Evolutionary conservation across 1,284 basidiomycete genomes (phyloP), one percentile per base, ranked within the genome.

Genomic region (Polyporus tsugae): DNA sequence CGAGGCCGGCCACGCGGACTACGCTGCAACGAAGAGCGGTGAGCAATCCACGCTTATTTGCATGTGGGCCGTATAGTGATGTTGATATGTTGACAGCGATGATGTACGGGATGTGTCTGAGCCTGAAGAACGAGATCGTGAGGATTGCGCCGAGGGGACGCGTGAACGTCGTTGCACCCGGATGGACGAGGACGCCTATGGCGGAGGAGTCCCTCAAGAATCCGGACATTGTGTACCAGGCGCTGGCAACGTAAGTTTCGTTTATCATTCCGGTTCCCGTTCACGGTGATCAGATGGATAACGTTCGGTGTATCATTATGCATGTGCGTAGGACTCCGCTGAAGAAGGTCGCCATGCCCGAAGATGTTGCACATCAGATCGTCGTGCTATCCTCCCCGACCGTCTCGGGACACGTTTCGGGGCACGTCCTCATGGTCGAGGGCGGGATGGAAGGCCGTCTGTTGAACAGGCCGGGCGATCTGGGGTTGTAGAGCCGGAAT

Each of bases 121-220:
- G 88, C 2, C 82, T 94, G 70, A 93, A 94, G 79, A 94, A 93
- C 76, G 92, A 94, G 78, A 93, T 94, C 66, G 91, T 94, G 38
- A 87, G 88, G 77, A 88, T 93, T 70, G 91, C 91, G 0, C 90
- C 91, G 0, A 82, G 78, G 60, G 92, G 85, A 0, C 83, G 92
- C 17, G 91, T 93, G n/a, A 94, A 94, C 72, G 84, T 84, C 62
- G 83, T 94, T 25, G 90, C 87, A 0, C 92, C 92, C 6, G 75
- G 91, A 7, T 94, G 91, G 91, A 87, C 89, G 6, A 83, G 79
- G 68, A 92, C 91, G 17, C 84, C 86, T 0, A 87, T 89, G 88
- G 89, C 85, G 0, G 84, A 80, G 66, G 79, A 82, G 36, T 80
- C 82, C 0, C 77, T 91, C 62, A 79, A 84, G 65, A 80, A 85